These are phyloP conservation scores for Backusella tuberculispora DNA, from an alignment of 192 early-diverging fungal species.

Conservation along the genomic window DNA sequence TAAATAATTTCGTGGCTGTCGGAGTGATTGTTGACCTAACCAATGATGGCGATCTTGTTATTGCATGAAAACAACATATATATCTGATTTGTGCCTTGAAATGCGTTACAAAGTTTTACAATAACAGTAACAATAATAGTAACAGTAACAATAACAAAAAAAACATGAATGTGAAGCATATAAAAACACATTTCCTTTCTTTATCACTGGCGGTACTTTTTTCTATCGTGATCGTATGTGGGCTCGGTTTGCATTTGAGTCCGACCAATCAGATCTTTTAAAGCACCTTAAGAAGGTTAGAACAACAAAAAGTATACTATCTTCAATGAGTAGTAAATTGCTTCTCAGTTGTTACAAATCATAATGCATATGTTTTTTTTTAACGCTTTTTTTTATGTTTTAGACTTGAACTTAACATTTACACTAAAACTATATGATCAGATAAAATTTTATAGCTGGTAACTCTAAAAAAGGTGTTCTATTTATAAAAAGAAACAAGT, in stretches of 20 bases:
- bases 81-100: neutral
- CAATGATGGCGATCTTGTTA: neutral
- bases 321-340: neutral
- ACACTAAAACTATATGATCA: neutral
- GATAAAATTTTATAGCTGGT: neutral
- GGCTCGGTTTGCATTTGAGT: neutral
- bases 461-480: neutral
- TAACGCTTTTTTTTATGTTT: neutral
- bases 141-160: no score
- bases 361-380: constrained; percentile 4
- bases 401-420: neutral
- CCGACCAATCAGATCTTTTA: neutral
- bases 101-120: neutral
- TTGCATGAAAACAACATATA: neutral
- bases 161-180: neutral
- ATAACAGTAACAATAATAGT: neutral
- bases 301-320: neutral
- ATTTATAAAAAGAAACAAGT: neutral
- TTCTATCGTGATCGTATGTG: neutral
- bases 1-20: neutral
- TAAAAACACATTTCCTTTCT: constrained; percentile 1
- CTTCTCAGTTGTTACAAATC: neutral
- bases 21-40: neutral
- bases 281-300: neutral
- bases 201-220: neutral